These are phyloP conservation scores for Diaporthe sp. DNA, from an alignment of 2,329 filamentous ascomycete species.

Conservation along the genomic window DNA sequence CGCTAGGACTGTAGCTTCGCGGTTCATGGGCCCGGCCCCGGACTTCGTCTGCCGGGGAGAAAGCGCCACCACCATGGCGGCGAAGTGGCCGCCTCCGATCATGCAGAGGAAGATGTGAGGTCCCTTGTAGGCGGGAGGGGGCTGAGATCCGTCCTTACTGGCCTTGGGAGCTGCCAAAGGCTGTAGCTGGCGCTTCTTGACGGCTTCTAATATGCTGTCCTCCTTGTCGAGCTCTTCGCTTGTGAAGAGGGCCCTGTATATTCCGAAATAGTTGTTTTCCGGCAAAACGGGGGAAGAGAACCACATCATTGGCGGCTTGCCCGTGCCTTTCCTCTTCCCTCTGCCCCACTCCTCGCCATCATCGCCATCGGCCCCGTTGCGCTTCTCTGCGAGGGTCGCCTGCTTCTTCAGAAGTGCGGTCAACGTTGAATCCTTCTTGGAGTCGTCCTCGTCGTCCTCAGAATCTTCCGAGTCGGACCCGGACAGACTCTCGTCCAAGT, in stretches of 20 bases:
- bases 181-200: constrained; percentile 82
- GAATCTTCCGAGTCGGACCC: constrained; percentile 83
- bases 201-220: constrained; percentile 71
- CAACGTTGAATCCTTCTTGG: constrained; percentile 76
- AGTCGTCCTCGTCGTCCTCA: constrained; percentile 72
- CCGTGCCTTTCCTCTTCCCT: constrained; percentile 64
- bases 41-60: constrained; percentile 82
- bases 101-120: constrained; percentile 97
- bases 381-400: constrained; percentile 75
- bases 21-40: constrained; percentile 77
- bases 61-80: constrained; percentile 93
- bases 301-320: constrained; percentile 86
- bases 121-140: constrained; percentile 70
- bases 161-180: constrained; percentile 68
- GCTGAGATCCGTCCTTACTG: constrained; percentile 69
- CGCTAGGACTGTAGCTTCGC: constrained; percentile 88
- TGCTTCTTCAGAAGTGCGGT: constrained; percentile 85
- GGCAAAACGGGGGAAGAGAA: constrained; percentile 83
- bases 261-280: constrained; percentile 82
- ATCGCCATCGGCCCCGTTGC: constrained; percentile 53
- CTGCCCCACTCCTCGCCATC: constrained; percentile 59
- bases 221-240: constrained; percentile 76
- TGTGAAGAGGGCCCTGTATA: constrained; percentile 87
- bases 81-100: constrained; percentile 98
- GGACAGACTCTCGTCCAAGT: constrained; percentile 91